Percentiles rank a stretch among this genome's conserved stretches.
Conservation (phyloP, 1,284 basidiomycete species). For the Malassezia psittaci region DNA sequence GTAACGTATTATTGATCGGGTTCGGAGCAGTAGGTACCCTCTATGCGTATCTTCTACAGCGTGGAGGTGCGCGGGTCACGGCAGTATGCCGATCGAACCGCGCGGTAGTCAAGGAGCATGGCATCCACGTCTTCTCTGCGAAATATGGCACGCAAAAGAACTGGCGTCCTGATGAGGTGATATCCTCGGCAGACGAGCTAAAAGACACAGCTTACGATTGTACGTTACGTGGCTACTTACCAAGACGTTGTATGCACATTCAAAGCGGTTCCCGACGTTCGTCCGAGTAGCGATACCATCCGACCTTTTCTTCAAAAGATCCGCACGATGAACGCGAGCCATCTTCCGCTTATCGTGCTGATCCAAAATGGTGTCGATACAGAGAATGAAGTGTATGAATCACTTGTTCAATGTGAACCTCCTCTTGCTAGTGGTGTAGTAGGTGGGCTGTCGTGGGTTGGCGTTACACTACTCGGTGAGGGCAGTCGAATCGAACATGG, state of each 20-base stretch:
- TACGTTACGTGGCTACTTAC: conserved; percentile 26
- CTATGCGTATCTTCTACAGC: conserved; percentile 58
- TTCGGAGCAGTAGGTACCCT: conserved; percentile 53
- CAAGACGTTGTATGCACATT: conserved; percentile 56
- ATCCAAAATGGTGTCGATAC: conserved; percentile 69
- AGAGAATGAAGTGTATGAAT: conserved; percentile 59
- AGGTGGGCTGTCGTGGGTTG: conserved; percentile 51
- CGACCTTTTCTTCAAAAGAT: conserved; percentile 54
- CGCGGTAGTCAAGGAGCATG: conserved; percentile 52
- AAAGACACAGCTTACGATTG: conserved; percentile 58
- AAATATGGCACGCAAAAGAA: conserved; percentile 57
- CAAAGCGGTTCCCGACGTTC: conserved; percentile 63
- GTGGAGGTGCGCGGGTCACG: conserved; percentile 59
- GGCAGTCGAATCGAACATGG: conserved; percentile 30
- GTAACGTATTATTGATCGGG: conserved; percentile 50
- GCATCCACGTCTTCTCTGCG: conserved; percentile 56
- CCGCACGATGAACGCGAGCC: conserved; percentile 9
- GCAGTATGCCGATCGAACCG: conserved; percentile 66
- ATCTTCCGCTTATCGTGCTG: conserved; percentile 57
- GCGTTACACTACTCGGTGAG: conserved; percentile 43
- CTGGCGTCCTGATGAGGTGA: conserved; percentile 61
- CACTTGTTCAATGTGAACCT: conserved; percentile 48
- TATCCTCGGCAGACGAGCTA: conserved; percentile 56
- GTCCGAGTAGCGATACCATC: conserved; percentile 56
- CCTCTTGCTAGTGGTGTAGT: conserved; percentile 24